Percentiles rank a stretch among this genome's conserved stretches.
Evolutionary conservation across 2,329 filamentous ascomycete species (phyloP).

Genomic region (Dichotomopilus funicola): DNA sequence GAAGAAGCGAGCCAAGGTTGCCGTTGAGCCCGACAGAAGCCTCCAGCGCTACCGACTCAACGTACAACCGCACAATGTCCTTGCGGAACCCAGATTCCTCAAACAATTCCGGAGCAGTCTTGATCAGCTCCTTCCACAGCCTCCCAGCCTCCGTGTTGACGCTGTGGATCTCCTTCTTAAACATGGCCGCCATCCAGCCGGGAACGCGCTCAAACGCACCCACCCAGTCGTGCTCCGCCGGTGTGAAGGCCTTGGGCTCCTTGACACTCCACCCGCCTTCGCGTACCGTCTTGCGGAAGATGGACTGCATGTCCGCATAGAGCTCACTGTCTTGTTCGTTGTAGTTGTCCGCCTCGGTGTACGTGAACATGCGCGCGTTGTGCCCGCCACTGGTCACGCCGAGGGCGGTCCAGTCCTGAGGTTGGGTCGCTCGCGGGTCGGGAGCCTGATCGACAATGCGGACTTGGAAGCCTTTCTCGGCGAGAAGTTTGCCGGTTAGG

Average conservation of each 20-base stretch:
- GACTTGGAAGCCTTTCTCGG: background rate
- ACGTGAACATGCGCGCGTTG: background rate
- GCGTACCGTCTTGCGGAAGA: background rate
- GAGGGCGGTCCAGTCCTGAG: background rate
- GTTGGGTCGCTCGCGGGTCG: background rate
- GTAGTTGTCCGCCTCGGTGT: constrained; percentile 1
- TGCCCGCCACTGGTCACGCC: background rate
- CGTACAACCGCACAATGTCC: constrained; percentile 1
- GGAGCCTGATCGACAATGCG: background rate
- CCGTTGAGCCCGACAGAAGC: background rate
- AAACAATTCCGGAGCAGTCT: background rate
- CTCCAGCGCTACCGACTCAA: background rate
- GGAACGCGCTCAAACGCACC: background rate
- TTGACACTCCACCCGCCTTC: background rate
- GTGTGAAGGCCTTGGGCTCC: background rate
- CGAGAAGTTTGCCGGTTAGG: background rate
- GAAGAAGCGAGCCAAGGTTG: background rate
- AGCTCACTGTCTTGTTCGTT: background rate
- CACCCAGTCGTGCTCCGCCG: background rate
- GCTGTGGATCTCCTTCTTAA: background rate
- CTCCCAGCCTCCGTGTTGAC: background rate
- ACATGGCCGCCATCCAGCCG: background rate
- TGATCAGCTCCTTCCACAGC: background rate
- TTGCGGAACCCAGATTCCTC: background rate
- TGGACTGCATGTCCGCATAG: background rate